Conservation (phyloP, 2,329 filamentous ascomycete genomes). For the Huntiella abstrusa region DNA sequence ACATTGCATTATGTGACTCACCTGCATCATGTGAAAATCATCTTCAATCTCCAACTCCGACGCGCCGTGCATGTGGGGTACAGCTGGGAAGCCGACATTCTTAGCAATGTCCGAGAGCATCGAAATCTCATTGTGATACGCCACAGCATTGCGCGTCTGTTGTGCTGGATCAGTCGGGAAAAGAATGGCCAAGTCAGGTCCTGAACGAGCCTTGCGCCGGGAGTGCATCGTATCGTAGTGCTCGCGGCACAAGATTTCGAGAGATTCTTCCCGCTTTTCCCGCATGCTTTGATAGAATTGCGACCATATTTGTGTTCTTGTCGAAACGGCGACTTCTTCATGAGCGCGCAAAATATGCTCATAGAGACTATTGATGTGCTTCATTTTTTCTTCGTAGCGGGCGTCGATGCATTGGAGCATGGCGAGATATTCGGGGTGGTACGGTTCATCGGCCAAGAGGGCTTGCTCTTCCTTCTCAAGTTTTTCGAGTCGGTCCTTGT, state of each 20-base stretch:
- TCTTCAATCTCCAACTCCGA: conserved; percentile 59
- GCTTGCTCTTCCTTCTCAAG: conserved; percentile 53
- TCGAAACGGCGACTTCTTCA: conserved; percentile 56
- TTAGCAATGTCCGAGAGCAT: conserved; percentile 81
- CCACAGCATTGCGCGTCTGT: conserved; percentile 66
- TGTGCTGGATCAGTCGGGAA: conserved; percentile 62
- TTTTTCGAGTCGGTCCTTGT: conserved; percentile 70
- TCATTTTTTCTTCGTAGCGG: conserved; percentile 61
- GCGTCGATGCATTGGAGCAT: conserved; percentile 79
- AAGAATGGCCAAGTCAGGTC: conserved; percentile 63
- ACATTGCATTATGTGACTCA: conserved; percentile 20
- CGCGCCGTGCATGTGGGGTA: conserved; percentile 63
- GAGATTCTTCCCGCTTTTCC: conserved; percentile 59
- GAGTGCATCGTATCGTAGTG: conserved; percentile 90
- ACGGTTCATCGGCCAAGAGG: conserved; percentile 39
- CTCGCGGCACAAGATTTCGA: conserved; percentile 68
- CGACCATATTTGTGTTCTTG: conserved; percentile 68
- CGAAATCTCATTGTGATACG: conserved; percentile 90
- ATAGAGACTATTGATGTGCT: conserved; percentile 54
- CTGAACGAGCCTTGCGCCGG: conserved; percentile 59
- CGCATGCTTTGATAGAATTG: conserved; percentile 80
- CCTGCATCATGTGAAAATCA: conserved; percentile 76
- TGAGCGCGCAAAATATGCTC: conserved; percentile 57
- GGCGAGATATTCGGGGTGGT: conserved; percentile 78
- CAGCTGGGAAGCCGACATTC: conserved; percentile 88